Evolutionary conservation across 345 rosid species (phyloP), one percentile per base, ranked within the genome.

Genomic region (Psidium guajava): DNA sequence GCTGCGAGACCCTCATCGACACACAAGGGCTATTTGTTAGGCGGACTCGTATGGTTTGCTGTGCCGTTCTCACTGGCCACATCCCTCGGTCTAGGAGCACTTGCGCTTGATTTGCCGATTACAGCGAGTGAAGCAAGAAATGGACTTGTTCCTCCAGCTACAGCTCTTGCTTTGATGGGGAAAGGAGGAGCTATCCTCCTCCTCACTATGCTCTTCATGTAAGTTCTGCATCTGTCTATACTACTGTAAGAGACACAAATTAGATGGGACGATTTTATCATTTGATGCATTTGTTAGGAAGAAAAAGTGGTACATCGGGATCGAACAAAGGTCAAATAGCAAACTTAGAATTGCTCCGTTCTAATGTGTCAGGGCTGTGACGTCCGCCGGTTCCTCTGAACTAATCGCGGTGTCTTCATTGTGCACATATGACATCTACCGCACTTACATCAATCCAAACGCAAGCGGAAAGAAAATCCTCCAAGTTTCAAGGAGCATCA

Each of bases 101-200:
- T 96, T 54, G 98, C 97, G 21, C 99, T 96, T 61, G 99, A 95
- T 88, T 90, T 96, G 42, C 99, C 99, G 16, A 84, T 96, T 82
- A 89, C 94, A 7, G 86, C 75, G 14, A 92, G 87, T 36, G 98
- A 96, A 90, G 99, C 99, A 51, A 85, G 93, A 58, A 95, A 87
- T 27, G 99, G 99, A 83, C 92, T 96, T 15, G 97, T 96, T 86
- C 99, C 99, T 57, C 93, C 97, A 53, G 98, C 99, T 55, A 95
- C 99, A 52, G 98, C 98, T 75, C 93, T 92, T 88, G 99, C 98
- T 84, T 91, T 96, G 89, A 94, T 96, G 99, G 99, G 99, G 86
- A 95, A 95, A 91, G 89, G 93, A 53, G 99, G 99, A 86, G 95
- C 99, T 8, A 54, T 95, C 85, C 98, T 95, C 73, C 97, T 96